Base-by-base conservation (phyloP, 2,329 filamentous ascomycete genomes). In the Neurospora sp. region DNA sequence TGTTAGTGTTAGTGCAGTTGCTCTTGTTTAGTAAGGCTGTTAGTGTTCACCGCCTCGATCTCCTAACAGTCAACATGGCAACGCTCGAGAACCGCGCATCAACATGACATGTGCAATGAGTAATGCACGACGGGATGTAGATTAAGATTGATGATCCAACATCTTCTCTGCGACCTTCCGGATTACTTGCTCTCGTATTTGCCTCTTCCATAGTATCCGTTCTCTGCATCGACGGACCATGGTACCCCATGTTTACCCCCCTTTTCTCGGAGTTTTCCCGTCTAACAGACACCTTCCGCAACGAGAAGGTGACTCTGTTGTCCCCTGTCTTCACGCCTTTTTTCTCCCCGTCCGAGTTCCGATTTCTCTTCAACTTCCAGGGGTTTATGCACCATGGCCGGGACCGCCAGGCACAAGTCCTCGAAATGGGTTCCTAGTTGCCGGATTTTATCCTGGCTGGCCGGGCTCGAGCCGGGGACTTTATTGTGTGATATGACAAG, bases 201-300 rank as follows among this genome's bases (percentile, higher is more conserved):
- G 52, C 15, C 23, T 33, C 28, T 62, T 33, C 52, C 52, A 62
- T 12, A 15, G 52, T 15, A 62, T 62, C 52, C 52, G 23, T 17
- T 52, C 23, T 57, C 52, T 62, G 52, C 52, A 62, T 62, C 52
- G 52, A n/a, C 23, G 15, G 52, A 62, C 52, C 52, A 36, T 62
- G 52, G 52, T 36, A 52, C 52, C 28, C 52, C 28, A 17, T 62
- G 15, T 52, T 23, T 23, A 52, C 19, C 43, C 43, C 19, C 43
- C 43, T 23, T 52, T 52, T 23, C 19, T 52, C n/a, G 1, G 8
- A 33, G 23, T 62, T 33, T 57, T 62, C 23, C 23, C 28, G 52
- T 28, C 52, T 62, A 62, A 65, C 41, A 62, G 37, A 43, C 19
- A 69, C 67, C 67, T 69, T 69, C 67, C 67, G n/a, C 67, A 69